A percentile compares a stretch with the other conserved stretches of the same genome.
Conservation (phyloP, 1,284 basidiomycete genomes). For the Microbotryum lychnidis-dioicae region DNA sequence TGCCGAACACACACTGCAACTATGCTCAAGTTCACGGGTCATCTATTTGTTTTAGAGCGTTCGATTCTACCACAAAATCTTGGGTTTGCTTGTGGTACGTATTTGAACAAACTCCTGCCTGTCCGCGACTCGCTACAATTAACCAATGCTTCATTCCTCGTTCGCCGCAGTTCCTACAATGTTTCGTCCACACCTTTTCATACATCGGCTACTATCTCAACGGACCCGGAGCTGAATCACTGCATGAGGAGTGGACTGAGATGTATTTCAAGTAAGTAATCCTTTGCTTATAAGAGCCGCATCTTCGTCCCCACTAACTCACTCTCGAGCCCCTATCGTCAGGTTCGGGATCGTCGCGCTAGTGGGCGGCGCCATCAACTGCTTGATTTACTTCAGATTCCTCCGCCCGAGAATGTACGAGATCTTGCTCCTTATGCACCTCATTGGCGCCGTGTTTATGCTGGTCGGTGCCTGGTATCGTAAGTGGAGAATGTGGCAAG, state of each 20-base stretch:
- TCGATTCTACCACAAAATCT: constrained; percentile 22
- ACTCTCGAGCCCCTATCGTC: constrained; percentile 4
- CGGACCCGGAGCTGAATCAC: not conserved
- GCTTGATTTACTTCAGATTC: not conserved
- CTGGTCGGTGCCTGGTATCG: constrained; percentile 24
- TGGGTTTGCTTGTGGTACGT: constrained; percentile 3
- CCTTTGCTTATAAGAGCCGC: not conserved
- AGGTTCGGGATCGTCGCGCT: constrained; percentile 1
- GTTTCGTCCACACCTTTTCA: constrained; percentile 16
- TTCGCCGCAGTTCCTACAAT: constrained; percentile 4
- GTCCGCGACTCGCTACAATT: too few species aligned
- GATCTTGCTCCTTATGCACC: constrained; percentile 19
- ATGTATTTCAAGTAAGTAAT: constrained; percentile 20
- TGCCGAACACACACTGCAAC: not conserved
- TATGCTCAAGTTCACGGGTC: not conserved
- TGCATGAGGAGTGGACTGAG: constrained; percentile 13
- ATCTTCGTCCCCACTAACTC: not conserved
- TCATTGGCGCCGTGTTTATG: constrained; percentile 21
- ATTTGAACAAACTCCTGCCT: too few species aligned
- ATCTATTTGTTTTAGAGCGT: not conserved
- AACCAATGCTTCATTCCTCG: too few species aligned
- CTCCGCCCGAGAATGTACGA: constrained; percentile 6
- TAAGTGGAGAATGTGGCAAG: not conserved
- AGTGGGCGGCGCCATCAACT: not conserved
- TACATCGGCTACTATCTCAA: constrained; percentile 12